A percentile compares a stretch with the other conserved stretches of the same genome.
phyloP scores from a whole-genome alignment of 2,329 filamentous ascomycete genomes.

The Fusarium sp. region DNA sequence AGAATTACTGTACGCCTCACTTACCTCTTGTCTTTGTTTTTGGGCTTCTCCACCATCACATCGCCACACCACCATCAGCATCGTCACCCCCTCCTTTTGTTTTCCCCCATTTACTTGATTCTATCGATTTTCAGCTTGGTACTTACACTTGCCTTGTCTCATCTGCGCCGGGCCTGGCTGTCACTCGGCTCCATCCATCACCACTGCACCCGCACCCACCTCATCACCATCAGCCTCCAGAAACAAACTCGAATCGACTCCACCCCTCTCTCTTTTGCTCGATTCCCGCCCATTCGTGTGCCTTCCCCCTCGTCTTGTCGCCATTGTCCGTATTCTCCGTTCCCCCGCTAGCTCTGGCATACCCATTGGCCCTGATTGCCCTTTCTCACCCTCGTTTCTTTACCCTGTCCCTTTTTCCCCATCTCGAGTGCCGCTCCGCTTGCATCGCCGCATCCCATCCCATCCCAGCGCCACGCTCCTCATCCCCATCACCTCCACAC shows the following conservation, averaged over 20 bases:
- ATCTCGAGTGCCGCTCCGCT: constrained; percentile 35
- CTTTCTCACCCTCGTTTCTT: constrained; percentile 5
- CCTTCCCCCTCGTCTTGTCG: constrained; percentile 12
- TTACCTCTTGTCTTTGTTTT: constrained; percentile 10
- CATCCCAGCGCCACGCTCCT: constrained; percentile 37
- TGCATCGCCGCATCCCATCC: constrained; percentile 37
- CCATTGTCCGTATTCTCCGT: constrained; percentile 17
- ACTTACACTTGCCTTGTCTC: constrained; percentile 19
- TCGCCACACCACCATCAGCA: constrained; percentile 14
- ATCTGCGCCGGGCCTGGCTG: constrained; percentile 9
- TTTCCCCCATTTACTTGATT: constrained; percentile 12
- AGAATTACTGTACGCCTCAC: constrained; percentile 12
- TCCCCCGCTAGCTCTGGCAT: constrained; percentile 13
- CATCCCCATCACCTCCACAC: constrained; percentile 39
- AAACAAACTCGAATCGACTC: constrained; percentile 33
- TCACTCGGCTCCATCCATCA: constrained; percentile 28
- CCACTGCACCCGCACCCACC: constrained; percentile 14
- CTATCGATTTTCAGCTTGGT: neutral
- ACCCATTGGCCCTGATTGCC: constrained; percentile 21
- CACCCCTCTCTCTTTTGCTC: constrained; percentile 33
- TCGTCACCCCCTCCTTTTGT: neutral
- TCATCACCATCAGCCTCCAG: constrained; percentile 31
- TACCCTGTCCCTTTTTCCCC: constrained; percentile 27
- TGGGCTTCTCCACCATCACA: constrained; percentile 16
- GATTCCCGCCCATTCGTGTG: constrained; percentile 25